Evolutionary conservation across 768 basidiomycete genomes (phyloP).

Genomic region (Coprinopsis strossmayeri): DNA sequence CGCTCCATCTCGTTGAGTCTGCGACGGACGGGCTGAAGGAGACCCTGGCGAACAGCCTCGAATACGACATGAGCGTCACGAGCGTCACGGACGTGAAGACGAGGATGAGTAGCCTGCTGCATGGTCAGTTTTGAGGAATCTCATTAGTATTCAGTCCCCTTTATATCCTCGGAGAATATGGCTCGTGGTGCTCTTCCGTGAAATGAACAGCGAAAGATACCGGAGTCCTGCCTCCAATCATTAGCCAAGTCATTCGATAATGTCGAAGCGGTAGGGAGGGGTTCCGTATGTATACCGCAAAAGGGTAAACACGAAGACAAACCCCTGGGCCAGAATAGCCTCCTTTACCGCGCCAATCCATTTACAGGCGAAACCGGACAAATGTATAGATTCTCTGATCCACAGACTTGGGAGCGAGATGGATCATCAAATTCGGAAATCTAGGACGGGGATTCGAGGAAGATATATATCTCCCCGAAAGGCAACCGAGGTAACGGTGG

Average conservation of each 20-base stretch:
- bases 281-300: slow-evolving; percentile 21
- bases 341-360: slow-evolving; percentile 20
- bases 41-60: slow-evolving; percentile 56
- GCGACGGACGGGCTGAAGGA: slow-evolving; percentile 42
- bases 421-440: slow-evolving; percentile 13
- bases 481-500: slow-evolving; percentile 18
- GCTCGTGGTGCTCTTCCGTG: slow-evolving; percentile 16
- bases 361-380: slow-evolving; percentile 18
- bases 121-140: slow-evolving; percentile 22
- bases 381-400: slow-evolving; percentile 14
- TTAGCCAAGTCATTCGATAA: slow-evolving; percentile 10
- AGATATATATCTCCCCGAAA: slow-evolving; percentile 22
- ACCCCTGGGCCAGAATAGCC: slow-evolving; percentile 14
- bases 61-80: slow-evolving; percentile 62
- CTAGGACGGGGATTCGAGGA: slow-evolving; percentile 17
- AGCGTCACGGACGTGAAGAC: slow-evolving; percentile 59
- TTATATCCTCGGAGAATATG: slow-evolving; percentile 20
- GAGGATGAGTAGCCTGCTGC: slow-evolving; percentile 59
- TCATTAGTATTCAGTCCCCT: slow-evolving; percentile 8
- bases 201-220: slow-evolving; percentile 14
- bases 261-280: slow-evolving; percentile 10
- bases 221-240: slow-evolving; percentile 11
- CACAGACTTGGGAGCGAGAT: slow-evolving; percentile 2
- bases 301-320: slow-evolving; percentile 22
- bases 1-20: slow-evolving; percentile 60